Percentiles rank a stretch among this genome's conserved stretches.
Evolutionary conservation across 768 basidiomycete species (phyloP).

Genomic region (Hortiboletus flavorubellus): DNA sequence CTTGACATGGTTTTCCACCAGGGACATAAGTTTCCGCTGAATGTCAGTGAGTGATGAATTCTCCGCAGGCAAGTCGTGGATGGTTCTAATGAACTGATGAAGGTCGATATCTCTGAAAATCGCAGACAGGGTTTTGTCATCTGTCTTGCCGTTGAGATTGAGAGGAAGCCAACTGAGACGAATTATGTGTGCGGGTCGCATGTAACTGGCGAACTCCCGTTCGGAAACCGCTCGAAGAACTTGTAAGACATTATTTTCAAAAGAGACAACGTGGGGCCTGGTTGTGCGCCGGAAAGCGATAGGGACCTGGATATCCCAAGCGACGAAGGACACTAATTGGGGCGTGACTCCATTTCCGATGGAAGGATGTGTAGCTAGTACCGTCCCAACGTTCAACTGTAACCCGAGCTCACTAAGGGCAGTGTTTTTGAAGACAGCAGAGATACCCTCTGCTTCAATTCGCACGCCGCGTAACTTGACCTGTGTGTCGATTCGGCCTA

Average conservation of each 20-base stretch:
- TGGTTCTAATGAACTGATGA: slow-evolving; percentile 18
- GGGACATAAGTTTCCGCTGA: slow-evolving; percentile 37
- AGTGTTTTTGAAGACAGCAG: slow-evolving; percentile 36
- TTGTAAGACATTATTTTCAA: slow-evolving; percentile 33
- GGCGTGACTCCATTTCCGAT: slow-evolving; percentile 34
- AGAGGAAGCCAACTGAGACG: slow-evolving; percentile 48
- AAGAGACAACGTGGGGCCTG: slow-evolving; percentile 24
- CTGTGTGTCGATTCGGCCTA: slow-evolving; percentile 50
- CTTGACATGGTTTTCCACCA: slow-evolving; percentile 26
- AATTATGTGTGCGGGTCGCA: slow-evolving; percentile 49
- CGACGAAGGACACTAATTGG: slow-evolving; percentile 45
- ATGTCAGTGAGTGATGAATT: slow-evolving; percentile 15
- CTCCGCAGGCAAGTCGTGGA: background rate
- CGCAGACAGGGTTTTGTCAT: slow-evolving; percentile 26
- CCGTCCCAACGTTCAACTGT: slow-evolving; percentile 39
- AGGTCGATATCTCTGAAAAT: slow-evolving; percentile 26
- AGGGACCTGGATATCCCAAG: slow-evolving; percentile 38
- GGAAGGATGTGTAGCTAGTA: slow-evolving; percentile 41
- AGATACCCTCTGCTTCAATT: slow-evolving; percentile 52
- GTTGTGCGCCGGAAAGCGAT: slow-evolving; percentile 38
- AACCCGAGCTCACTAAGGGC: slow-evolving; percentile 15
- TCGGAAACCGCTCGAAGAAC: slow-evolving; percentile 34
- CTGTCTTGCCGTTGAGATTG: slow-evolving; percentile 37
- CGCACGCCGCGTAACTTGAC: slow-evolving; percentile 52
- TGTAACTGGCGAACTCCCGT: slow-evolving; percentile 44